Conservation (phyloP, 768 basidiomycete species). For the Thelephora aurantiotincta region DNA sequence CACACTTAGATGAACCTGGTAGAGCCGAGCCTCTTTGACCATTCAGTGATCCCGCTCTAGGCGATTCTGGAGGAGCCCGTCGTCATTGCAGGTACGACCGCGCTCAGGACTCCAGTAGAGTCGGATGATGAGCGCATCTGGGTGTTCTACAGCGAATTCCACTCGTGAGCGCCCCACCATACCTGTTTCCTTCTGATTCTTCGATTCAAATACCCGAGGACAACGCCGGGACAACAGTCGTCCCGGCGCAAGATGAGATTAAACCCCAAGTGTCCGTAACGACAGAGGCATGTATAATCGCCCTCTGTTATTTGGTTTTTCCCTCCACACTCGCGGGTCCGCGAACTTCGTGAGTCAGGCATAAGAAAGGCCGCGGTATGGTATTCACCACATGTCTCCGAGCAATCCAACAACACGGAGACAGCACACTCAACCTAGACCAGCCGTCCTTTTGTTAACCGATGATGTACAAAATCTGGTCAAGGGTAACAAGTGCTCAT, state of each 20-base stretch:
- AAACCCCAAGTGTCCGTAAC: constrained; percentile 85
- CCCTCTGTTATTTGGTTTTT: background rate
- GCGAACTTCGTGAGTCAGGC: constrained; percentile 27
- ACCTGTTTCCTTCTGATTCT: background rate
- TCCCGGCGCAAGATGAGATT: constrained; percentile 67
- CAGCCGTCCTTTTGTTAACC: constrained; percentile 69
- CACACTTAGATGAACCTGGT: constrained; percentile 78
- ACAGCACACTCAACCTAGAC: constrained; percentile 27
- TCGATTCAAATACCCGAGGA: constrained; percentile 3
- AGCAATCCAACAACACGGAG: constrained; percentile 38
- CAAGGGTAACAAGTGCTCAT: constrained; percentile 47
- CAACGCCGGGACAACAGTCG: constrained; percentile 72
- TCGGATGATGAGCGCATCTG: constrained; percentile 78
- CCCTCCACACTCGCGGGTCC: background rate
- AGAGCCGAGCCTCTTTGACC: constrained; percentile 56
- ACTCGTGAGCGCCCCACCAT: constrained; percentile 38
- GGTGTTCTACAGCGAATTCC: constrained; percentile 80
- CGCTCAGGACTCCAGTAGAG: constrained; percentile 68
- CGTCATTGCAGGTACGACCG: constrained; percentile 92
- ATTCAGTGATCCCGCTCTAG: constrained; percentile 83
- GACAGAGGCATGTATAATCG: constrained; percentile 56
- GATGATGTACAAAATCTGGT: constrained; percentile 79
- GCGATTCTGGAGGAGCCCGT: constrained; percentile 92
- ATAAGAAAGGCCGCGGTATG: constrained; percentile 81
- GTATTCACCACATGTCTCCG: constrained; percentile 64